Percentiles rank a stretch among this genome's conserved stretches.
phyloP scores from a whole-genome alignment of 768 basidiomycete genomes.

The Macrolepiota fuliginosa region DNA sequence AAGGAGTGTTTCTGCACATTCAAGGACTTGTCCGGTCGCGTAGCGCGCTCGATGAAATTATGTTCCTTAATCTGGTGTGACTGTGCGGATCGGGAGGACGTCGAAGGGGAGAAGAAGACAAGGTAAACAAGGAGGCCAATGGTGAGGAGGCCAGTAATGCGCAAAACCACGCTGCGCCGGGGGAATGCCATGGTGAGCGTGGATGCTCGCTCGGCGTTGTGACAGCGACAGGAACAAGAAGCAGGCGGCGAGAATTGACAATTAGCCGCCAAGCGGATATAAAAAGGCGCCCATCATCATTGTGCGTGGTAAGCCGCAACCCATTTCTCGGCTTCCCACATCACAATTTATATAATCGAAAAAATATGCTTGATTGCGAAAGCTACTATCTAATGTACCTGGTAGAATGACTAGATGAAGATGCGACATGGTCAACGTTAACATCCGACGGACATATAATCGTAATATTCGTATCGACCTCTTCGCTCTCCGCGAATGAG shows the following conservation, averaged over 20 bases:
- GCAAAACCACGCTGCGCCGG: conserved; percentile 48
- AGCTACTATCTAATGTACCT: not conserved
- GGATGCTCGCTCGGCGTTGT: not conserved
- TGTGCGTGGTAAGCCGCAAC: not conserved
- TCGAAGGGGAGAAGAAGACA: conserved; percentile 31
- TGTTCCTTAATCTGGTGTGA: conserved; percentile 45
- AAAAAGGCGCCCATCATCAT: conserved; percentile 7
- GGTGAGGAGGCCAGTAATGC: conserved; percentile 33
- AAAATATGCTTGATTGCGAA: not conserved
- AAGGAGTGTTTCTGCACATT: conserved; percentile 90
- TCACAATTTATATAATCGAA: not conserved
- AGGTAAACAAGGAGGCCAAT: conserved; percentile 32
- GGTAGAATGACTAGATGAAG: not conserved
- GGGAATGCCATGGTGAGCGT: conserved; percentile 35
- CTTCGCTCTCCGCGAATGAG: conserved; percentile 20
- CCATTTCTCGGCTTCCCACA: conserved; percentile 4
- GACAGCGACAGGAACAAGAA: not conserved
- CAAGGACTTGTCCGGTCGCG: conserved; percentile 67
- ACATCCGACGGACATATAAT: conserved; percentile 16
- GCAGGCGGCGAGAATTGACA: not conserved
- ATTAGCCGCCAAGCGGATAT: not conserved
- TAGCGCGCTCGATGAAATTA: conserved; percentile 54
- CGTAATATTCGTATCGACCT: conserved; percentile 19
- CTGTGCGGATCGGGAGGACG: conserved; percentile 23
- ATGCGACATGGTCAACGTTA: not conserved